A percentile compares a stretch with the other conserved stretches of the same genome.
Conservation (phyloP, 2,329 filamentous ascomycete genomes). For the Hypoxylon sp. region DNA sequence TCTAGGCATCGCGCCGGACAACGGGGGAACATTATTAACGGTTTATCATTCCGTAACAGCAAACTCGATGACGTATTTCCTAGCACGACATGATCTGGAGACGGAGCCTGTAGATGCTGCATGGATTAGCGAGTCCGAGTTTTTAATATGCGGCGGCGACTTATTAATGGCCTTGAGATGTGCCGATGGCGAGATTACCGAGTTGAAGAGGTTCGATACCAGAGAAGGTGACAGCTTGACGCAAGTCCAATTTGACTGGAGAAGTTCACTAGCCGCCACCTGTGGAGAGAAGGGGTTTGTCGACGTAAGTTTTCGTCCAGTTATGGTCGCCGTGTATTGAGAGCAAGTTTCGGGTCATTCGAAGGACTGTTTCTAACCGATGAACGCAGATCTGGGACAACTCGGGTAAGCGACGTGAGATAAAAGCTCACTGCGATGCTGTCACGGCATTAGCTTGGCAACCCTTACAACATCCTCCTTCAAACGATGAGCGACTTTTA, state of each 20-base stretch:
- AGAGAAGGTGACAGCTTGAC: constrained; percentile 67
- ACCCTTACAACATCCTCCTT: constrained; percentile 59
- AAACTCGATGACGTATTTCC: constrained; percentile 62
- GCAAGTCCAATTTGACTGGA: constrained; percentile 69
- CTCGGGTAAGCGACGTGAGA: constrained; percentile 65
- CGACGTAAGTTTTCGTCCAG: constrained; percentile 64
- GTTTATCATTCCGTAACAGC: constrained; percentile 63
- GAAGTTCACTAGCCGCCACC: constrained; percentile 68
- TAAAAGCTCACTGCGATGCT: constrained; percentile 69
- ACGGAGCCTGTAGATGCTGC: constrained; percentile 68
- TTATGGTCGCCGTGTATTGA: neutral
- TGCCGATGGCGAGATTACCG: constrained; percentile 61
- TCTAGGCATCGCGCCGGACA: constrained; percentile 69
- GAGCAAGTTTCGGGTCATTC: neutral
- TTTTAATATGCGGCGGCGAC: constrained; percentile 71
- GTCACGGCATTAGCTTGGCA: constrained; percentile 74
- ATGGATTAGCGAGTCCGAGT: constrained; percentile 71
- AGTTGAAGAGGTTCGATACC: constrained; percentile 64
- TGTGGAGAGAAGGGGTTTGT: constrained; percentile 71
- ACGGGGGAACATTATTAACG: constrained; percentile 67
- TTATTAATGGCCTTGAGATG: constrained; percentile 64
- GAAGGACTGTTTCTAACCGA: constrained; percentile 27
- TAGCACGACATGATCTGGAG: constrained; percentile 65
- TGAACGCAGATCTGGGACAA: constrained; percentile 67
- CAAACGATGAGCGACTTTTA: constrained; percentile 67